phyloP scores from a whole-genome alignment of 371 early-diverging fungal species.

The Mucor lusitanicus region DNA sequence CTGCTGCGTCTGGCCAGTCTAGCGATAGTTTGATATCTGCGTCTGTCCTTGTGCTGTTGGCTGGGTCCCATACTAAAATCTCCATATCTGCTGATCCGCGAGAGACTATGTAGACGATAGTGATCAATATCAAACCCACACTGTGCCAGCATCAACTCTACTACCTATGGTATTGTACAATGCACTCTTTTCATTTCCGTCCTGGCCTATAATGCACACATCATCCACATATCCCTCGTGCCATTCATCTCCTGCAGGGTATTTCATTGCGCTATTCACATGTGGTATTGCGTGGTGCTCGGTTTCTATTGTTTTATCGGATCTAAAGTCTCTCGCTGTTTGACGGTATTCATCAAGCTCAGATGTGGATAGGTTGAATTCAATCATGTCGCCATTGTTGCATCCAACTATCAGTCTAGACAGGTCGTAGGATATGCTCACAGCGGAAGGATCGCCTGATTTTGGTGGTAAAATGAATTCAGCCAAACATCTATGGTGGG shows the following conservation, averaged over 20 bases:
- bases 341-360: neutral
- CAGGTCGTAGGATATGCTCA: slow-evolving; percentile 30
- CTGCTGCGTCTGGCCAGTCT: slow-evolving; percentile 44
- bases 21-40: slow-evolving; percentile 37
- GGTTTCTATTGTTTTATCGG: neutral
- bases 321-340: neutral
- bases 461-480: slow-evolving; percentile 31
- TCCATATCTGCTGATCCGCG: slow-evolving; percentile 46
- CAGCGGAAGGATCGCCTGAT: slow-evolving; percentile 26
- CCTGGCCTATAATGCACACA: slow-evolving; percentile 40
- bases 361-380: slow-evolving; percentile 15
- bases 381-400: slow-evolving; percentile 31
- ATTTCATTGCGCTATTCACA: slow-evolving; percentile 25
- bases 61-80: slow-evolving; percentile 40
- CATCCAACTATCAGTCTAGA: slow-evolving; percentile 35
- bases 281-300: neutral
- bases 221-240: slow-evolving; percentile 64
- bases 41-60: slow-evolving; percentile 36
- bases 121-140: neutral
- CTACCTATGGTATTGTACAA: slow-evolving; percentile 23
- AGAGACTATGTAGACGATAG: slow-evolving; percentile 23
- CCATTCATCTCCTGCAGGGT: slow-evolving; percentile 59
- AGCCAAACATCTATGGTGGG: slow-evolving; percentile 34
- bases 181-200: slow-evolving; percentile 6
- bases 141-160: neutral